Percentiles rank a stretch among this genome's conserved stretches.
phyloP scores from a whole-genome alignment of 371 early-diverging fungal species.

The Mucor circinelloides region DNA sequence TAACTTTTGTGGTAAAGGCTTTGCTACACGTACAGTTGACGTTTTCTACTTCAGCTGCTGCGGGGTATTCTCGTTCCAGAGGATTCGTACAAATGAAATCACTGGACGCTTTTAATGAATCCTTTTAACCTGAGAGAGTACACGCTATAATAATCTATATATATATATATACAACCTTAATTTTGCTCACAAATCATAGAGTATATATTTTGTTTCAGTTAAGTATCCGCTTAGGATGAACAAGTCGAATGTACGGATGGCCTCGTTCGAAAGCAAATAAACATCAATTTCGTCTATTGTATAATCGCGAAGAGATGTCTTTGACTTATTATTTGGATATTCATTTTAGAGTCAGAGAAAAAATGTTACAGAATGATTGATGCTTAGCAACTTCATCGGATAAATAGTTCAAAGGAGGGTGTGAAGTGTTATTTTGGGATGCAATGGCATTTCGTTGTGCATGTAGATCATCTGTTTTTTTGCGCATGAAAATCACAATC shows the following conservation, averaged over 20 bases:
- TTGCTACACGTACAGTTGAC: no score
- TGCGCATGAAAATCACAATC: constrained; percentile 1
- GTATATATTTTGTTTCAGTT: neutral
- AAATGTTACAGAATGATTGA: neutral
- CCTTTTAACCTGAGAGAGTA: neutral
- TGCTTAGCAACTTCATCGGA: neutral
- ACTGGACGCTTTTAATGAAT: neutral
- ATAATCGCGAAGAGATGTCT: no score
- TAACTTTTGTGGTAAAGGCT: neutral
- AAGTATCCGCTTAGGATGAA: neutral
- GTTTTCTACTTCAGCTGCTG: no score
- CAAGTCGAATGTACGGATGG: neutral
- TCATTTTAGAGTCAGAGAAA: neutral
- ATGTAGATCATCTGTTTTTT: neutral
- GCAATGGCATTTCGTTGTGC: neutral
- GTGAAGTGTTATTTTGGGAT: neutral
- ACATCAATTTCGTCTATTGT: no score
- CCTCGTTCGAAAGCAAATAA: no score
- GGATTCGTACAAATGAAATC: neutral
- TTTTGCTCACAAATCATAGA: neutral
- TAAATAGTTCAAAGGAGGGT: neutral
- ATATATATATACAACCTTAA: neutral
- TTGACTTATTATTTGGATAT: no score
- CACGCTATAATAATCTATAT: neutral
- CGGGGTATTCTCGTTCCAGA: no score